Base-by-base conservation (phyloP, 1,139 yeast species). In the Candida albicans region DNA sequence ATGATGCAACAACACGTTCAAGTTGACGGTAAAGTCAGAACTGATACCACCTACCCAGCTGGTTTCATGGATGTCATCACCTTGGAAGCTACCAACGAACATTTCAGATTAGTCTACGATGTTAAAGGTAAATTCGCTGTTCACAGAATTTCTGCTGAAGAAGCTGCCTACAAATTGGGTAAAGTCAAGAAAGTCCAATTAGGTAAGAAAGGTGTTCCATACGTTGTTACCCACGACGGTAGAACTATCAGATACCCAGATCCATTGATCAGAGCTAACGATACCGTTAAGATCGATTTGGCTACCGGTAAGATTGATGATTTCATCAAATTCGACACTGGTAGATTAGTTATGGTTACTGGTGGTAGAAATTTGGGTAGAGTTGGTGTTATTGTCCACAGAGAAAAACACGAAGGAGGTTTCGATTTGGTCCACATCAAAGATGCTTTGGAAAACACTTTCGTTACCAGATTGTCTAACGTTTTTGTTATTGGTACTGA, bases 351-450 rank as follows among this genome's bases (percentile, higher is more conserved):
- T 60, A 91, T 90, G 95, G 95, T 87, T 73, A 91, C 97, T 60
- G 98, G 98, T 81, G 98, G 98, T 80, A 93, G 96, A 79, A 90
- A 89, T 87, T 84, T 91, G 95, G 99, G 99, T 73, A 87, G 99
- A 79, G 91, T 90, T 71, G 99, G 99, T 86, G 90, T 88, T 62
- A 90, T 91, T 73, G 81, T 86, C 63, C 96, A 91, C 95, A 87
- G 95, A 79, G 99, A 91, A 81, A 89, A 87, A 80, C 99, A 91
- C 84, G 96, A 91, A 74, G 99, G 99, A 75, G 98, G 98, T 74
- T 91, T 93, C 82, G 98, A 91, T 77, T 86, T 91, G 75, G 97
- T 91, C 64, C 98, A 91, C 87, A 85, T 91, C 75, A 91, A 91
- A 86, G 99, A 91, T 73, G 76, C 96, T 56, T 84, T 90, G 67